Evolutionary conservation across 202 grass and related monocot genomes (phyloP).

Genomic region (Miscanthus sacchariflorus): DNA sequence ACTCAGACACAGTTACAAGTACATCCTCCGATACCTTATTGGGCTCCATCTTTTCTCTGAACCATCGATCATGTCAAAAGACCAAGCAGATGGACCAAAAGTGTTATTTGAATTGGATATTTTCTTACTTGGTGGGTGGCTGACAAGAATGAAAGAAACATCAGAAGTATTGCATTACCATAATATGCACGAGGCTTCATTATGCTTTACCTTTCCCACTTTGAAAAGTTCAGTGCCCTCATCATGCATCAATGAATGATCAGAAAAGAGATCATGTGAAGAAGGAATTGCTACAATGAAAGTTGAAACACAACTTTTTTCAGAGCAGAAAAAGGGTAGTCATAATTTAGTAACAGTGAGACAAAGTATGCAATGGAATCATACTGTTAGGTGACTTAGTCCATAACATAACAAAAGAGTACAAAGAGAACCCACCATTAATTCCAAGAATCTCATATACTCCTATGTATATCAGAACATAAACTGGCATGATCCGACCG

Average conservation of each 20-base stretch:
- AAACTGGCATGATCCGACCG: too few relatives aligned
- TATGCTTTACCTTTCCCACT: conserved; percentile 64
- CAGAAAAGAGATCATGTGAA: conserved; percentile 45
- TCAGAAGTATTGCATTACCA: conserved; percentile 14
- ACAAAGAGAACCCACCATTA: conserved; percentile 17
- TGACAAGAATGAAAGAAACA: background rate
- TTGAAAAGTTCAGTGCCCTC: conserved; percentile 44
- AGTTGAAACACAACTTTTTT: conserved; percentile 9
- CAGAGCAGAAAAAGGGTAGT: background rate
- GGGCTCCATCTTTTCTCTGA: conserved; percentile 61
- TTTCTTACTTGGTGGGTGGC: conserved; percentile 27
- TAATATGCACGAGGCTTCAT: background rate
- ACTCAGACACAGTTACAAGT: conserved; percentile 33
- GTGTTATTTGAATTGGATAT: conserved; percentile 38
- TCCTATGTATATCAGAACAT: conserved; percentile 8
- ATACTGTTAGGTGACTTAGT: background rate
- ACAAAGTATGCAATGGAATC: background rate
- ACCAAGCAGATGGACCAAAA: conserved; percentile 49
- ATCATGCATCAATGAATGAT: conserved; percentile 37
- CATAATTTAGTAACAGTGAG: background rate
- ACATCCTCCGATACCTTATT: conserved; percentile 54
- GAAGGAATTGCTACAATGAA: conserved; percentile 42
- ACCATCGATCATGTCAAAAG: conserved; percentile 49
- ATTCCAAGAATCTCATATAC: conserved; percentile 27
- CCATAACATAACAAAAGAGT: conserved; percentile 1